Evolutionary conservation across 2,329 filamentous ascomycete species (phyloP).

Genomic region (Sporothrix brunneoviolacea): DNA sequence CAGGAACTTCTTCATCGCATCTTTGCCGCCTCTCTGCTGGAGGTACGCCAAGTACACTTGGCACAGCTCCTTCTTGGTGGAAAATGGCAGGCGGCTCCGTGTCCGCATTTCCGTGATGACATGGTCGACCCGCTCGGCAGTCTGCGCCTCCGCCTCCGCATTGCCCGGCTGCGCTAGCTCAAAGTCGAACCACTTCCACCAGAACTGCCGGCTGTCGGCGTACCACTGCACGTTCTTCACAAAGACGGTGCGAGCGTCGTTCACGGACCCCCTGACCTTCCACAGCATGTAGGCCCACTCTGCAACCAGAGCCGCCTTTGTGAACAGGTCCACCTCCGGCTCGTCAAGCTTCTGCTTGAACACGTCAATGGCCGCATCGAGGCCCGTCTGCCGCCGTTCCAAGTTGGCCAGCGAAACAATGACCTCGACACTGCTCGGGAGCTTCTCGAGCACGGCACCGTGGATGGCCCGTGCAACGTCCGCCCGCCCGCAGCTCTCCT

Average conservation of each 20-base stretch:
- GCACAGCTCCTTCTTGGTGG: conserved; percentile 67
- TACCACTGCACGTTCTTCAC: conserved; percentile 77
- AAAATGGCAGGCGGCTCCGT: conserved; percentile 62
- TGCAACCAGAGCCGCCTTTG: conserved; percentile 79
- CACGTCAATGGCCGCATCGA: conserved; percentile 77
- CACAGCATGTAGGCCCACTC: conserved; percentile 84
- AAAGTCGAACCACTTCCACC: conserved; percentile 82
- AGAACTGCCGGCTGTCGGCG: conserved; percentile 79
- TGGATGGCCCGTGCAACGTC: conserved; percentile 82
- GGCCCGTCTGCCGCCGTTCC: conserved; percentile 71
- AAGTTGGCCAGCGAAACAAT: conserved; percentile 84
- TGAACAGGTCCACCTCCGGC: conserved; percentile 63
- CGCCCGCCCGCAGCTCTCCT: conserved; percentile 72
- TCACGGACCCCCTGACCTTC: conserved; percentile 74
- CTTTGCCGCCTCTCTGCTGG: conserved; percentile 72
- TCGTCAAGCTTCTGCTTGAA: conserved; percentile 76
- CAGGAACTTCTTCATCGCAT: conserved; percentile 81
- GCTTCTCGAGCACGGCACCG: conserved; percentile 64
- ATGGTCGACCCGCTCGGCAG: conserved; percentile 69
- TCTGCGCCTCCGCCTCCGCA: conserved; percentile 54
- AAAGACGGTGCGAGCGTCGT: conserved; percentile 80
- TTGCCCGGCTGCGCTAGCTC: conserved; percentile 77
- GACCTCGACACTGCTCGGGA: conserved; percentile 80
- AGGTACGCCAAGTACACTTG: conserved; percentile 77
- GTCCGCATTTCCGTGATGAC: conserved; percentile 69